Conservation (phyloP, 2,329 filamentous ascomycete species). For the Calycina herbarum region DNA sequence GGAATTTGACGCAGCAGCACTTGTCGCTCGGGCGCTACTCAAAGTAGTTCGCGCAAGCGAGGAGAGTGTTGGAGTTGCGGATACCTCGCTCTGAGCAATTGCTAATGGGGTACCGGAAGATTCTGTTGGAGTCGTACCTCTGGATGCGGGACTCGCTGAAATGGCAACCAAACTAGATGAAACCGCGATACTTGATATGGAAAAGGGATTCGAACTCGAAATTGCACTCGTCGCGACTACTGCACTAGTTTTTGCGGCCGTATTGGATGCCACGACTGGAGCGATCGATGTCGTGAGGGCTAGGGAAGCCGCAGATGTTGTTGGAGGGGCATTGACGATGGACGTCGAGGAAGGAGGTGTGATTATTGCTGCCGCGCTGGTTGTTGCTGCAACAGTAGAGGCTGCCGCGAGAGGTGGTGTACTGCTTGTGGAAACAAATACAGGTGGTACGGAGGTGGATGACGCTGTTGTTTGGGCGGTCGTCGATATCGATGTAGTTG, state of each 20-base stretch:
- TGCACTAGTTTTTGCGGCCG: slow-evolving; percentile 8
- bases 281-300: slow-evolving; percentile 15
- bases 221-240: neutral
- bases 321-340: neutral
- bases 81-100: slow-evolving; percentile 30
- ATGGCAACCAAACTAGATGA: slow-evolving; percentile 11
- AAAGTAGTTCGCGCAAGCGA: slow-evolving; percentile 14
- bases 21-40: neutral
- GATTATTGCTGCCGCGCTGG: slow-evolving; percentile 16
- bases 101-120: slow-evolving; percentile 29
- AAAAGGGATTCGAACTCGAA: slow-evolving; percentile 6
- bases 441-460: neutral
- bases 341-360: slow-evolving; percentile 12
- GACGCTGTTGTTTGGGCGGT: slow-evolving; percentile 6
- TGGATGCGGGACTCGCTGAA: slow-evolving; percentile 27
- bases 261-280: neutral
- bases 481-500: slow-evolving; percentile 8
- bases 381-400: slow-evolving; percentile 6
- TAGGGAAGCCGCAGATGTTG: slow-evolving; percentile 11
- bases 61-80: slow-evolving; percentile 16
- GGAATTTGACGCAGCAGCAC: slow-evolving; percentile 17
- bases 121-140: slow-evolving; percentile 30
- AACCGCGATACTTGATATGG: slow-evolving; percentile 10
- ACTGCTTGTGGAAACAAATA: neutral
- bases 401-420: neutral